These are phyloP conservation scores for Rosa lucieae DNA, from an alignment of 306 rosid genomes.

Conservation along the genomic window DNA sequence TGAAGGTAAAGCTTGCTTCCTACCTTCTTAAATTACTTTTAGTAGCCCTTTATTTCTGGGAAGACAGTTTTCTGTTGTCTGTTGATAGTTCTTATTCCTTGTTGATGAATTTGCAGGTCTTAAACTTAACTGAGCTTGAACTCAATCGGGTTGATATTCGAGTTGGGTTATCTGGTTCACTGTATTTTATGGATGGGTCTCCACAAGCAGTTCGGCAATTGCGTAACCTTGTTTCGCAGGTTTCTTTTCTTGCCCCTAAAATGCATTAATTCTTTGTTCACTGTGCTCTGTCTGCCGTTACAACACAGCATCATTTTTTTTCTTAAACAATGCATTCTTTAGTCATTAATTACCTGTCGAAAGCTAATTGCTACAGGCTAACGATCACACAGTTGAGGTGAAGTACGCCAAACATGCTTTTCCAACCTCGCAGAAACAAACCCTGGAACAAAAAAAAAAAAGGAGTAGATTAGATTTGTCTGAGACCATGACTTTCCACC, in stretches of 20 bases:
- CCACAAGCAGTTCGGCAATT: conserved; percentile 97
- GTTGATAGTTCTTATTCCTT: conserved; percentile 22
- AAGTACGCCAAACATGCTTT: not conserved
- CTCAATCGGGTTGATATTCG: conserved; percentile 94
- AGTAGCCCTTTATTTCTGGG: not conserved
- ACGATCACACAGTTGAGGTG: not conserved
- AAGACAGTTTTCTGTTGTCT: conserved; percentile 2
- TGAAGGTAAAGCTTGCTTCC: conserved; percentile 60
- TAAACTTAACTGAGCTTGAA: conserved; percentile 94
- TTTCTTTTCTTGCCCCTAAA: conserved; percentile 25
- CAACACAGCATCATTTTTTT: conserved; percentile 20
- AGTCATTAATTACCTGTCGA: not conserved
- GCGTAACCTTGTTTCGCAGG: conserved; percentile 98
- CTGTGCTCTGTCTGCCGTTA: conserved; percentile 12
- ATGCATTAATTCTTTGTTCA: not conserved
- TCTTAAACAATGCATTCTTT: not conserved
- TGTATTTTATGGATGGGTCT: conserved; percentile 96
- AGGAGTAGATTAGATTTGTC: not conserved
- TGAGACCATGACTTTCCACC: not conserved
- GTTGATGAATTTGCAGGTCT: conserved; percentile 62
- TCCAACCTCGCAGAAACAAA: not conserved
- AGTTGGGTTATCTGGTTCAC: conserved; percentile 89
- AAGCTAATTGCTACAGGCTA: not conserved
- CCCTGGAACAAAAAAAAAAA: not conserved
- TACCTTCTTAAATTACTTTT: not conserved